phyloP scores from a whole-genome alignment of 352 stramenopile species.

The Poterioochromonas sp. region DNA sequence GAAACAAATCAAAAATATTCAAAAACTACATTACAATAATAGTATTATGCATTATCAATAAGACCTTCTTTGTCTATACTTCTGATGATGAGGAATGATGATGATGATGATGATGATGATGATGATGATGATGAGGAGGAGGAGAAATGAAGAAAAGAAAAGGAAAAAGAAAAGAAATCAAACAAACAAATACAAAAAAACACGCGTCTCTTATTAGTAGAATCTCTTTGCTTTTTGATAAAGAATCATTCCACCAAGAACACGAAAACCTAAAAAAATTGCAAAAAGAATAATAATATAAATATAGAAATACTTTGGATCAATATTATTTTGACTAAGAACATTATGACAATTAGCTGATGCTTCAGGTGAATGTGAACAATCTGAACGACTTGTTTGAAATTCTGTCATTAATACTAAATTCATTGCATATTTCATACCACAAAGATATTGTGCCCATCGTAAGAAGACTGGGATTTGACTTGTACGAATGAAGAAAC shows the following conservation, averaged over 20 bases:
- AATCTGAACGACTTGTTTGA: neutral
- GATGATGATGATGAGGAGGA: neutral
- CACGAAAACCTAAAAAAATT: neutral
- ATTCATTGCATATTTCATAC: conserved; percentile 50
- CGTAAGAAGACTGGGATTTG: conserved; percentile 43
- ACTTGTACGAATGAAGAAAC: too few species aligned
- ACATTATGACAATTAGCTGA: neutral
- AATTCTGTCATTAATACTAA: conserved; percentile 48
- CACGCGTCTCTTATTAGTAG: neutral
- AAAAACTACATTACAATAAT: neutral
- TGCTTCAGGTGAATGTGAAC: neutral
- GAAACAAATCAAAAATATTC: neutral
- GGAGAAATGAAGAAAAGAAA: neutral
- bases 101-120: neutral
- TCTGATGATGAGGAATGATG: neutral
- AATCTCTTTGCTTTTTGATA: too few species aligned
- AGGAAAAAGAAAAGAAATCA: neutral
- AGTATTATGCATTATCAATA: neutral
- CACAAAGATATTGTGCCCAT: conserved; percentile 58
- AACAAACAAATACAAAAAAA: neutral
- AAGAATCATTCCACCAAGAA: neutral
- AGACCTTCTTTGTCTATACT: neutral
- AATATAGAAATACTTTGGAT: neutral
- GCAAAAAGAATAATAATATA: neutral
- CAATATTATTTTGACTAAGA: neutral